phyloP scores from a whole-genome alignment of 257 asterid genomes.

The Solanum gandarillasii region DNA sequence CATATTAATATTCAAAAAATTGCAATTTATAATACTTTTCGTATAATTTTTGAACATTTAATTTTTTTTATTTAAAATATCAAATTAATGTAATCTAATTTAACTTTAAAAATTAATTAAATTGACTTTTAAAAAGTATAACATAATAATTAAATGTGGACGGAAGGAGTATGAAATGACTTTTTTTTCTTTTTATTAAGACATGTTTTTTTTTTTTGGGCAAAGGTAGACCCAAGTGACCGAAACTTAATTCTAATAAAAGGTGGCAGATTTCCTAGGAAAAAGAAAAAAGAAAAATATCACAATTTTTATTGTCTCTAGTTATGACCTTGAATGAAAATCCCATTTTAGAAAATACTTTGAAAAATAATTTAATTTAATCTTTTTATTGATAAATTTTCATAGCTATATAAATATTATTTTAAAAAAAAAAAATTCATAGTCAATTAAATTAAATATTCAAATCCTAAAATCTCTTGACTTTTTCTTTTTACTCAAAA shows the following conservation, averaged over 20 bases:
- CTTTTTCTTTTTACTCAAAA: no score
- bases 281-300: neutral
- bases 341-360: neutral
- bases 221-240: neutral
- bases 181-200: no score
- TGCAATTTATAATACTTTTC: no score
- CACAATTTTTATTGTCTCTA: neutral
- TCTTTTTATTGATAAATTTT: neutral
- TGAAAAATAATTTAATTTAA: neutral
- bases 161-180: accelerated
- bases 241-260: neutral
- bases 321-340: neutral
- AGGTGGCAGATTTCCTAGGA: neutral
- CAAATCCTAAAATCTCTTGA: no score
- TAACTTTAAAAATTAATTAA: no score
- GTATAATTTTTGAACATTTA: no score
- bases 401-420: neutral
- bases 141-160: no score
- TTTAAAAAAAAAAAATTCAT: neutral
- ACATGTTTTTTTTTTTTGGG: neutral
- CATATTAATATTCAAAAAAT: no score
- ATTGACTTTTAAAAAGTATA: no score
- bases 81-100: no score
- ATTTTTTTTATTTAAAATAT: no score
- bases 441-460: neutral